Evolutionary conservation across 345 rosid genomes (phyloP).

Genomic region (Cardamine occulta): DNA sequence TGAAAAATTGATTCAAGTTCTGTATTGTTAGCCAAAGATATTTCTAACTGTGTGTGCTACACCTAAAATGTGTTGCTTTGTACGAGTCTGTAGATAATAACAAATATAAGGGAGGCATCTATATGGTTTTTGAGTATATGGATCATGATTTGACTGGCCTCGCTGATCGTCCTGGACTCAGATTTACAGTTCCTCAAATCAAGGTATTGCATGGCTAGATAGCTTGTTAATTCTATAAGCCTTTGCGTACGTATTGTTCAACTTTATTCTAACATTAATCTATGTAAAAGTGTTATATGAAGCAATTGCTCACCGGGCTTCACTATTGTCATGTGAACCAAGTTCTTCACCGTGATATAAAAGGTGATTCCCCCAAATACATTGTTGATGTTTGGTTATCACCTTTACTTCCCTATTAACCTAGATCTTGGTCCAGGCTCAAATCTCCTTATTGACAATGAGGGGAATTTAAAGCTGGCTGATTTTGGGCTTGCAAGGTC

Average conservation of each 20-base stretch:
- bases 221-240: neutral
- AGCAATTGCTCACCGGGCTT: conserved; percentile 85
- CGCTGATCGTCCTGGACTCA: conserved; percentile 93
- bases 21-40: neutral
- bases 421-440: conserved; percentile 60
- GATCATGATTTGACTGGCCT: conserved; percentile 98
- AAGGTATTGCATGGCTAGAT: conserved; percentile 56
- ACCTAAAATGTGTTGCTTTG: neutral
- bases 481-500: conserved; percentile 97
- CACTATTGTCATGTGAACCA: conserved; percentile 91
- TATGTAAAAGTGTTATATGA: conserved; percentile 77
- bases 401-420: conserved; percentile 18
- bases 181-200: conserved; percentile 91
- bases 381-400: conserved; percentile 3
- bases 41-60: neutral
- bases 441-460: conserved; percentile 90
- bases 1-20: neutral
- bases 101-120: conserved; percentile 93
- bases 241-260: neutral
- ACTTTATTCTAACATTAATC: conserved; percentile 19
- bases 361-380: conserved; percentile 53
- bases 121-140: conserved; percentile 98
- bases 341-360: conserved; percentile 94
- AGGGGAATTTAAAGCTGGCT: conserved; percentile 91
- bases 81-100: conserved; percentile 63